Evolutionary conservation across 2,329 filamentous ascomycete genomes (phyloP).

Genomic region (Ophiostoma sp.): DNA sequence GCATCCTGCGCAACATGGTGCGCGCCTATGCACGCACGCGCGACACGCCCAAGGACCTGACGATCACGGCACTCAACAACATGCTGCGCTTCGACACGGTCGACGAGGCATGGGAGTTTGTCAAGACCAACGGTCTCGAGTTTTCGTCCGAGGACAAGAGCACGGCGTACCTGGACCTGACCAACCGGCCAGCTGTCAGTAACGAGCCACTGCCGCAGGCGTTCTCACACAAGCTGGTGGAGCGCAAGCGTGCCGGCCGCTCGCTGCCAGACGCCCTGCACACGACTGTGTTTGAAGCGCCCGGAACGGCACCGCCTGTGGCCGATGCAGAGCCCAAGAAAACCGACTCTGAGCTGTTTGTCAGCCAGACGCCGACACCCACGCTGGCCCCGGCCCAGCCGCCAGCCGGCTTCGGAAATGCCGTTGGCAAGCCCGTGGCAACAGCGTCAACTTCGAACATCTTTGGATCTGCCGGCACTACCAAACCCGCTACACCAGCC

Average conservation of each 20-base stretch:
- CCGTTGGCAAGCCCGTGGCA: not conserved
- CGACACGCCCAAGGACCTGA: conserved; percentile 56
- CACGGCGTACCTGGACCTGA: conserved; percentile 42
- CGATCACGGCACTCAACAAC: conserved; percentile 49
- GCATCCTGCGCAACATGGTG: conserved; percentile 52
- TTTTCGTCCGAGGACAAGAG: conserved; percentile 42
- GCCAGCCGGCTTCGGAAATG: not conserved
- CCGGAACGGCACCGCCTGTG: conserved; percentile 15
- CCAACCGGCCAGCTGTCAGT: conserved; percentile 41
- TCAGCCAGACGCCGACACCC: conserved; percentile 20
- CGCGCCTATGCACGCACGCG: conserved; percentile 52
- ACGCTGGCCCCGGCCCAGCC: not conserved
- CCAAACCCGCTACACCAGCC: not conserved
- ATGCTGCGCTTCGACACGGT: conserved; percentile 64
- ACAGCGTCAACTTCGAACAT: not conserved
- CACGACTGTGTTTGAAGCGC: conserved; percentile 47
- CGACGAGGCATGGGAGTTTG: conserved; percentile 60
- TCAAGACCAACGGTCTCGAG: conserved; percentile 51
- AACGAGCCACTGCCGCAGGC: conserved; percentile 48
- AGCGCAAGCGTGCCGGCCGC: conserved; percentile 52
- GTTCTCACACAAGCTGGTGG: conserved; percentile 53
- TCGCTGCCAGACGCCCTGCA: conserved; percentile 53
- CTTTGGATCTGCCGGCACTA: not conserved
- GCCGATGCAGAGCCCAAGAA: not conserved
- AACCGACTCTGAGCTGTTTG: conserved; percentile 21